Evolutionary conservation across 2,329 filamentous ascomycete genomes (phyloP), one percentile per base, ranked within the genome.

Genomic region (Ophiosphaerella herpotricha): DNA sequence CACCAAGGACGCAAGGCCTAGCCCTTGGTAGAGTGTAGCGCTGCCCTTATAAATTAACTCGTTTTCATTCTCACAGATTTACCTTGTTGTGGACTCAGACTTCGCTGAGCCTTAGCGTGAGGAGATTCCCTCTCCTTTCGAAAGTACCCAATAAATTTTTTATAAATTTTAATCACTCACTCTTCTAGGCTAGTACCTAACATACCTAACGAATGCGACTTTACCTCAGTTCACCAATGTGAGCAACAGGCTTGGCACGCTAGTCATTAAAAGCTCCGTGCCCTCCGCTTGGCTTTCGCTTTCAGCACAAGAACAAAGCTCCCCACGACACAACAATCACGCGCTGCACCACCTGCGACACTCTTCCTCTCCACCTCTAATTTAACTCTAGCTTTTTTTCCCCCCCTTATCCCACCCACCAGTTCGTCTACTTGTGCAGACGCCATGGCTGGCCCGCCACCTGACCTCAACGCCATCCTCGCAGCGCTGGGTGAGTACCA

Each of bases 401-500:
- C 29, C 18, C 29, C 18, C 18, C 18, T 21, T 48, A 34, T 14
- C 34, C 40, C n/a, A 48, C 51, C 36, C 37, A 43, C 26, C 21
- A 34, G 16, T n/a, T 46, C 13, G 31, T 33, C 35, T 21, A 46
- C 41, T 8, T 24, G 40, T 52, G 56, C 54, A 46, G 35, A 48
- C 57, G 53, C 56, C 34, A 74, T 74, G 71, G 58, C 68, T 52
- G 70, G 61, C 41, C 57, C 65, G 48, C 56, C 60, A 43, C 69
- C 72, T 46, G 72, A 74, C 50, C 67, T 74, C 40, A 68, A 68
- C 53, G 67, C 71, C 48, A 73, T 74, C 49, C 65, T 74, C 45
- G 68, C 68, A 43, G 72, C 72, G 35, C 63, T 74, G 23, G 71
- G 72, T 74, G 64, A 38, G 68, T 55, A 29, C 41, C 31, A 32